Conservation (phyloP, 495 filamentous ascomycete genomes). For the Hyaloscypha hepaticicola region DNA sequence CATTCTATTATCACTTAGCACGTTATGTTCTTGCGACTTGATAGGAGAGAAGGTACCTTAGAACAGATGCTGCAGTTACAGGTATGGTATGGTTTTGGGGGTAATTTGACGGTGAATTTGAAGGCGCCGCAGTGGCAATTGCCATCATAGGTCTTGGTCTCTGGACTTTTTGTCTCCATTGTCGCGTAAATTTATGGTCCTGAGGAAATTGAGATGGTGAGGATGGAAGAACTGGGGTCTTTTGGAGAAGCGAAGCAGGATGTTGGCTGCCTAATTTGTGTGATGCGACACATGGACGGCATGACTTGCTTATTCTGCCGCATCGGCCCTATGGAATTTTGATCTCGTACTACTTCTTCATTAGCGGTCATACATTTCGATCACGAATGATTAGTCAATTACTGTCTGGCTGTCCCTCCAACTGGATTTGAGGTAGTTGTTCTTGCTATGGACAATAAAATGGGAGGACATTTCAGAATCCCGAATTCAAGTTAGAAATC, state of each 20-base stretch:
- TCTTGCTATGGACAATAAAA: too few relatives aligned
- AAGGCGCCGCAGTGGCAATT: constrained; percentile 27
- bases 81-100: background rate
- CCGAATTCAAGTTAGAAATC: too few relatives aligned
- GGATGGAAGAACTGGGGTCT: background rate
- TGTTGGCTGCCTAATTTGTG: background rate
- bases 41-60: background rate
- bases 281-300: too few relatives aligned
- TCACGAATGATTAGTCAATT: too few relatives aligned
- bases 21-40: background rate
- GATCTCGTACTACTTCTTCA: too few relatives aligned
- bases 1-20: constrained; percentile 3
- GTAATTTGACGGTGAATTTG: constrained; percentile 21
- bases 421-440: too few relatives aligned
- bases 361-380: too few relatives aligned
- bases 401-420: too few relatives aligned
- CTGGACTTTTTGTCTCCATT: background rate
- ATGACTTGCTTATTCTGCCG: too few relatives aligned
- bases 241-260: background rate
- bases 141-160: constrained; percentile 21
- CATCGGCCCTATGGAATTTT: too few relatives aligned
- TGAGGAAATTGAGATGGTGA: background rate
- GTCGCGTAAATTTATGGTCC: background rate
- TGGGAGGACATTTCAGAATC: too few relatives aligned
- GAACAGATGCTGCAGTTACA: constrained; percentile 23